phyloP scores from a whole-genome alignment of 1,284 basidiomycete species.

The Hymenochaete sp. region DNA sequence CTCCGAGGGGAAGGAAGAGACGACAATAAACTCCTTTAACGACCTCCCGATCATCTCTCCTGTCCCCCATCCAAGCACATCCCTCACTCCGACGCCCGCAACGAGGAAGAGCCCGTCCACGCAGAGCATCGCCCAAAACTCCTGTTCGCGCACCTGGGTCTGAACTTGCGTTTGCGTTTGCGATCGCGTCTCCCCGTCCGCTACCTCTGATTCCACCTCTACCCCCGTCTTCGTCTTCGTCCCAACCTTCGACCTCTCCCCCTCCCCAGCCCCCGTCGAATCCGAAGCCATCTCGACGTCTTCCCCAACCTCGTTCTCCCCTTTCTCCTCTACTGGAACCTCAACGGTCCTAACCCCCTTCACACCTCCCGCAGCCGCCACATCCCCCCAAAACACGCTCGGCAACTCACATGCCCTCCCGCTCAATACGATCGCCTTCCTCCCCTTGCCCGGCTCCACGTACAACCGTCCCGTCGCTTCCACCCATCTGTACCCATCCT shows the following conservation, averaged over 20 bases:
- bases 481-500: conserved; percentile 79
- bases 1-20: too few species aligned
- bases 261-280: background rate
- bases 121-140: conserved; percentile 55
- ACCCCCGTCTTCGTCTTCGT: background rate
- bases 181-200: background rate
- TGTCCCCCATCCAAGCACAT: conserved; percentile 58
- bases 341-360: conserved; percentile 9
- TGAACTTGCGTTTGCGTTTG: background rate
- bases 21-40: conserved; percentile 42
- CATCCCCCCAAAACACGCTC: conserved; percentile 48
- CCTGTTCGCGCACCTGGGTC: conserved; percentile 24
- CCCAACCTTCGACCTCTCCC: background rate
- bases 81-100: conserved; percentile 39
- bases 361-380: conserved; percentile 43
- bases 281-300: background rate
- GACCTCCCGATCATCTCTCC: conserved; percentile 64
- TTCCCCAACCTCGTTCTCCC: too few species aligned
- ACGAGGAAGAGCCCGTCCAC: conserved; percentile 43
- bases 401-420: conserved; percentile 67
- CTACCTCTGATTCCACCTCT: background rate
- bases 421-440: conserved; percentile 81
- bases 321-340: too few species aligned
- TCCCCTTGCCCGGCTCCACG: conserved; percentile 81
- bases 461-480: conserved; percentile 81